Percentiles rank a stretch among this genome's conserved stretches.
Conservation (phyloP, 2,329 filamentous ascomycete species). For the Achaetomium macrosporum region DNA sequence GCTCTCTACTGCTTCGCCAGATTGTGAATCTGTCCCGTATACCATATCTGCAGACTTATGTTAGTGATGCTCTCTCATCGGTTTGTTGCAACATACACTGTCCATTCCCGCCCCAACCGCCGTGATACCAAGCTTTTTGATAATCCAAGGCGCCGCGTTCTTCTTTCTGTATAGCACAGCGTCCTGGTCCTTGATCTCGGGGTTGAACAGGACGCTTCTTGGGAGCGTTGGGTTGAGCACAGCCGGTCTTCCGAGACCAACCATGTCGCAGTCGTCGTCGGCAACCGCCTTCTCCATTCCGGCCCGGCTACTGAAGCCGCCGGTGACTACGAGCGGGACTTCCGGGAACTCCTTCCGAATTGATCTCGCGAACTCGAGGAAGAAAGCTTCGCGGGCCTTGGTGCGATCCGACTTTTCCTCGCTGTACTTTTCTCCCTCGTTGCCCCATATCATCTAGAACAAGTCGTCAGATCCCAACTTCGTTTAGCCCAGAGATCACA, state of each 20-base stretch:
- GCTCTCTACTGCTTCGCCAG: background rate
- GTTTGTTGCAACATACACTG: conserved; percentile 1
- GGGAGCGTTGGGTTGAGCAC: conserved; percentile 35
- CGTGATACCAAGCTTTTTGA: conserved; percentile 3
- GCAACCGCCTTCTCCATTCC: conserved; percentile 38
- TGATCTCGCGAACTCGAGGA: conserved; percentile 57
- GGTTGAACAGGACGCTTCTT: conserved; percentile 32
- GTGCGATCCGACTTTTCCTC: conserved; percentile 38
- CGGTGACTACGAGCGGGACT: conserved; percentile 52
- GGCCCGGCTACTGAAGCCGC: conserved; percentile 51
- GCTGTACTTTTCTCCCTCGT: conserved; percentile 16
- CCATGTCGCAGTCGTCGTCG: conserved; percentile 36
- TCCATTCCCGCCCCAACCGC: conserved; percentile 14
- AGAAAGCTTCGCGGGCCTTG: conserved; percentile 58
- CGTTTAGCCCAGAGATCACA: too few relatives aligned
- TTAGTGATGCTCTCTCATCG: background rate
- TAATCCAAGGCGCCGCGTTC: conserved; percentile 6
- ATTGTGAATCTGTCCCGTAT: conserved; percentile 3
- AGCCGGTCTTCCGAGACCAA: conserved; percentile 37
- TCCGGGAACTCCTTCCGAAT: conserved; percentile 41
- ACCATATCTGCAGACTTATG: conserved; percentile 2
- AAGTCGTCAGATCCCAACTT: conserved; percentile 7
- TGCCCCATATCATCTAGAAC: conserved; percentile 32
- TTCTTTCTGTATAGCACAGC: conserved; percentile 29
- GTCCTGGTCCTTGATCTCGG: conserved; percentile 30